A percentile compares a stretch with the other conserved stretches of the same genome.
phyloP scores from a whole-genome alignment of 1,284 basidiomycete species.

The Wallemia ichthyophaga region DNA sequence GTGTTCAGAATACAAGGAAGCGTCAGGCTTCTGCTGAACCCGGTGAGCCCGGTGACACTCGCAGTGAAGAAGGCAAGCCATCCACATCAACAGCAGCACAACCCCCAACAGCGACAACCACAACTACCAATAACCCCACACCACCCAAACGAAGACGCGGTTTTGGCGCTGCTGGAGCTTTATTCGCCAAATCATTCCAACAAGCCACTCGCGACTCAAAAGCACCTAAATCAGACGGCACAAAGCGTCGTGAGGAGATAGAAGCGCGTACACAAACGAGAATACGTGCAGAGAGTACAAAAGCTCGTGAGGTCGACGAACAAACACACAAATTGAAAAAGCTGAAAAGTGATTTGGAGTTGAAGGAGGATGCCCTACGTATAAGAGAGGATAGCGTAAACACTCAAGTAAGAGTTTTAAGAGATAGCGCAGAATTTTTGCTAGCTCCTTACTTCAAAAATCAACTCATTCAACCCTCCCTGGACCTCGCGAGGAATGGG shows the following conservation, averaged over 20 bases:
- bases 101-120: no score
- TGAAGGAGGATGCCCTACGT: not conserved
- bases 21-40: no score
- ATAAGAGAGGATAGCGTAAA: not conserved
- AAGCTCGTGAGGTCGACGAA: not conserved
- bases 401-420: not conserved
- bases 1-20: no score
- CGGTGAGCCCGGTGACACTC: no score
- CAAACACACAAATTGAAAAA: not conserved
- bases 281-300: not conserved
- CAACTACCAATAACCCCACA: no score
- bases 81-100: no score
- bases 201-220: not conserved
- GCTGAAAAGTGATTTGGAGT: not conserved
- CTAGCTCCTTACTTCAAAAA: not conserved
- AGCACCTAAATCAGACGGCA: not conserved
- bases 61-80: no score
- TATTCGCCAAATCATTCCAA: not conserved
- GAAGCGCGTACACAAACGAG: not conserved
- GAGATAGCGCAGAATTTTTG: not conserved
- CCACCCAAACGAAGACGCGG: not conserved
- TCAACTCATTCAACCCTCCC: not conserved
- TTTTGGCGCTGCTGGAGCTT: not conserved
- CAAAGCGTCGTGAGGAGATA: not conserved
- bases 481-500: not conserved